Evolutionary conservation across 768 basidiomycete genomes (phyloP).

Genomic region (Psilocybe cyanescens): DNA sequence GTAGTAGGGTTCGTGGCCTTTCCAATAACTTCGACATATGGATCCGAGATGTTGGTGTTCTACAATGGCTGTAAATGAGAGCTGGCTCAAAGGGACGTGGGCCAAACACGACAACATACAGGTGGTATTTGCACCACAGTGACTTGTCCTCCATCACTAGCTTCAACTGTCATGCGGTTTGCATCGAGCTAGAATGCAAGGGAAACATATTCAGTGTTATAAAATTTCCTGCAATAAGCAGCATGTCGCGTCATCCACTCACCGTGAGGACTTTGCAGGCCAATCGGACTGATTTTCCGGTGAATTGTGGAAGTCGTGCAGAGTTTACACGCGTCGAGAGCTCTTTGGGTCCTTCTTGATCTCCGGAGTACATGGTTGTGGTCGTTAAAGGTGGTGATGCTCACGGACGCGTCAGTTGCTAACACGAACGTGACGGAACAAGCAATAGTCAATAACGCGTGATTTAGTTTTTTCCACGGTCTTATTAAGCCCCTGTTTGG

Average conservation of each 20-base stretch:
- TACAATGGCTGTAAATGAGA: conserved; percentile 16
- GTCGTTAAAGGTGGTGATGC: conserved; percentile 8
- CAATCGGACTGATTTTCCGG: conserved; percentile 60
- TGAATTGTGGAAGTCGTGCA: conserved; percentile 53
- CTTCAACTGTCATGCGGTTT: conserved; percentile 58
- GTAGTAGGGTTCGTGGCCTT: conserved; percentile 56
- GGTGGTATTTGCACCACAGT: conserved; percentile 48
- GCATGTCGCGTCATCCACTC: conserved; percentile 4
- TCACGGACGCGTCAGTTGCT: neutral
- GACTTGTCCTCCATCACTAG: conserved; percentile 71
- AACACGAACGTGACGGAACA: conserved; percentile 6
- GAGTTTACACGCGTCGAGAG: conserved; percentile 64
- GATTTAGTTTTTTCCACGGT: neutral
- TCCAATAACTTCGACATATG: conserved; percentile 72
- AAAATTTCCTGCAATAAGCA: neutral
- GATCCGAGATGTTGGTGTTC: conserved; percentile 50
- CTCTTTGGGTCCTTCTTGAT: conserved; percentile 15
- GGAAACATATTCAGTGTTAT: neutral
- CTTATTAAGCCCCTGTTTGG: no score
- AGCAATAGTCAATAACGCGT: conserved; percentile 21
- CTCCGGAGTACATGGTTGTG: conserved; percentile 20
- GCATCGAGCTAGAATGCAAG: conserved; percentile 38
- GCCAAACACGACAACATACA: neutral
- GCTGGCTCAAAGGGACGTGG: neutral
- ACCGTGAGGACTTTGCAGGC: conserved; percentile 56